phyloP scores from a whole-genome alignment of 345 rosid species.

The Eucalyptus curtisii region DNA sequence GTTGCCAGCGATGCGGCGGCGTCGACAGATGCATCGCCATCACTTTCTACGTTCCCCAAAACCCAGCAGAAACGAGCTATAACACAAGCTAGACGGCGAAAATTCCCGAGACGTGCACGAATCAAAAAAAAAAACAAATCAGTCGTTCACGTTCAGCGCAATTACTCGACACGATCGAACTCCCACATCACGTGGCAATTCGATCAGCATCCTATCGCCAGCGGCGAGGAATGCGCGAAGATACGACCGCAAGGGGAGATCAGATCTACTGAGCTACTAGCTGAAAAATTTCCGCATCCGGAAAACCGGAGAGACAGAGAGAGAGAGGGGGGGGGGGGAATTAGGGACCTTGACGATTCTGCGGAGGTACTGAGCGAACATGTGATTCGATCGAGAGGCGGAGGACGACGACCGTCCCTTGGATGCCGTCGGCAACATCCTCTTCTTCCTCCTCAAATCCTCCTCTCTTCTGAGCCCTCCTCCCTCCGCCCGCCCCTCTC shows the following conservation, averaged over 20 bases:
- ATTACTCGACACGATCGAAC: not conserved
- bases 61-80: not conserved
- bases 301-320: not conserved
- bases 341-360: constrained; percentile 80
- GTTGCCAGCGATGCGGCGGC: not conserved
- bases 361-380: constrained; percentile 83
- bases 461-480: not conserved
- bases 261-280: not conserved
- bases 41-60: not conserved
- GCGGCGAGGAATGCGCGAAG: not conserved
- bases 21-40: not conserved
- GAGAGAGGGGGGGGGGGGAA: not conserved
- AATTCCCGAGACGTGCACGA: not conserved
- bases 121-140: not conserved
- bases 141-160: not conserved
- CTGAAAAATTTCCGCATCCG: not conserved
- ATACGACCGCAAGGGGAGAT: not conserved
- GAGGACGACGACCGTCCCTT: constrained; percentile 74
- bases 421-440: constrained; percentile 78
- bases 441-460: not conserved
- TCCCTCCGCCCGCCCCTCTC: not conserved
- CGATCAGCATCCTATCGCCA: not conserved
- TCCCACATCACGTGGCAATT: not conserved
- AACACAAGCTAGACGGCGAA: not conserved
- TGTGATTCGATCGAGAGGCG: constrained; percentile 51